Evolutionary conservation across 2,329 filamentous ascomycete genomes (phyloP).

Genomic region (Trichoderma atroviride): DNA sequence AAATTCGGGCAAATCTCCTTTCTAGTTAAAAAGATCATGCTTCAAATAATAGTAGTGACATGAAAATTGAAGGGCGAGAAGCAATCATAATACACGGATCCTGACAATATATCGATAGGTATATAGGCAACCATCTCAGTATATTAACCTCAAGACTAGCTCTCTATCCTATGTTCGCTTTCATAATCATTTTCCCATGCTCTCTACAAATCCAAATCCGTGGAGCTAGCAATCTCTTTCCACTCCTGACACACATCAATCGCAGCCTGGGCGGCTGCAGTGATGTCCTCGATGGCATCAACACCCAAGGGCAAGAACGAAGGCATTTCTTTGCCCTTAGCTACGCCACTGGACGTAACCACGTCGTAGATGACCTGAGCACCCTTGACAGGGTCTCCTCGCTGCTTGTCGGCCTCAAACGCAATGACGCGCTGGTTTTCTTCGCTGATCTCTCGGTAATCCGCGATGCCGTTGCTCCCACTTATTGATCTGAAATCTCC

Average conservation of each 20-base stretch:
- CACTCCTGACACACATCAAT: slow-evolving; percentile 19
- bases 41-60: too few relatives aligned
- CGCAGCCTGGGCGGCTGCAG: not conserved
- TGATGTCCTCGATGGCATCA: slow-evolving; percentile 23
- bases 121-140: not conserved
- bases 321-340: slow-evolving; percentile 18
- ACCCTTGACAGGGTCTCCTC: slow-evolving; percentile 22
- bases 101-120: not conserved
- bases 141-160: not conserved
- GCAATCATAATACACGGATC: not conserved
- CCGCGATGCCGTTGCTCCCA: slow-evolving; percentile 13
- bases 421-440: not conserved
- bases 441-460: slow-evolving; percentile 20
- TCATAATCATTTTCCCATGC: not conserved
- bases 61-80: not conserved
- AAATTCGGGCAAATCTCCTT: too few relatives aligned
- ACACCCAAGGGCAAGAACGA: slow-evolving; percentile 20
- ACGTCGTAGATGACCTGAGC: slow-evolving; percentile 27
- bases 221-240: slow-evolving; percentile 10
- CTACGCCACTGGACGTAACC: slow-evolving; percentile 20
- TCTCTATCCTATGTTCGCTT: not conserved
- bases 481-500: slow-evolving; percentile 16
- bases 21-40: too few relatives aligned
- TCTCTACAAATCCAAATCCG: not conserved
- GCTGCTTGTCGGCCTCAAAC: slow-evolving; percentile 7